Conservation (phyloP, 106 monocot genomes). For the Acorus gramineus region DNA sequence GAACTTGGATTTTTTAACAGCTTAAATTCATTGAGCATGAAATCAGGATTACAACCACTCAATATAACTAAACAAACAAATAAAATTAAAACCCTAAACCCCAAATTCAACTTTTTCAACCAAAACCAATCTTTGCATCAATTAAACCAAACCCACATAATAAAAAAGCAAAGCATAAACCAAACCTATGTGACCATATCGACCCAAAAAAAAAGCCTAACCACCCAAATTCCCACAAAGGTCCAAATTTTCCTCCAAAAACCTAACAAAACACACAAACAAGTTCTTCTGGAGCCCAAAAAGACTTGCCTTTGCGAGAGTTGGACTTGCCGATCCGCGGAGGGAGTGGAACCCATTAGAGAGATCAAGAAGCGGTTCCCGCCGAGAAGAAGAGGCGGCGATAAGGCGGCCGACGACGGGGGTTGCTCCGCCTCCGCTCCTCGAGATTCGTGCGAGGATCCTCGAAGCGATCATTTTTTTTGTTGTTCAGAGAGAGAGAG, state of each 20-base stretch:
- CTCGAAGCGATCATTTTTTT: constrained; percentile 4
- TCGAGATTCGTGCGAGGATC: constrained; percentile 8
- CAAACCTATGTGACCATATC: too few species aligned
- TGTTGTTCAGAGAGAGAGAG: too few species aligned
- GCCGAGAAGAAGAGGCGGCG: background rate
- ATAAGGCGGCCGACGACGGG: background rate
- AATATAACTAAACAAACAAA: too few species aligned
- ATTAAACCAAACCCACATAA: too few species aligned
- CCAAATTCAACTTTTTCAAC: too few species aligned
- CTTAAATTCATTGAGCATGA: too few species aligned
- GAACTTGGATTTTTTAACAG: too few species aligned
- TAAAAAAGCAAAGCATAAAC: too few species aligned
- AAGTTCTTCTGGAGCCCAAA: background rate
- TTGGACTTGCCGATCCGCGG: too few species aligned
- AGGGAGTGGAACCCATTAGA: constrained; percentile 8
- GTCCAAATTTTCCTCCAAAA: background rate
- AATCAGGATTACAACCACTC: too few species aligned
- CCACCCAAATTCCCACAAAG: background rate
- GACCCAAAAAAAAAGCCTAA: background rate
- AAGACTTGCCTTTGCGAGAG: background rate
- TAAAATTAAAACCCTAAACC: too few species aligned
- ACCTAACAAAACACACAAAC: background rate
- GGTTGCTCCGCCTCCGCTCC: background rate
- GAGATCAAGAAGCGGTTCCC: background rate
- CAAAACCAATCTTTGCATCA: too few species aligned